Evolutionary conservation across 2,329 filamentous ascomycete species (phyloP).

Genomic region (Fusarium subtropicale): DNA sequence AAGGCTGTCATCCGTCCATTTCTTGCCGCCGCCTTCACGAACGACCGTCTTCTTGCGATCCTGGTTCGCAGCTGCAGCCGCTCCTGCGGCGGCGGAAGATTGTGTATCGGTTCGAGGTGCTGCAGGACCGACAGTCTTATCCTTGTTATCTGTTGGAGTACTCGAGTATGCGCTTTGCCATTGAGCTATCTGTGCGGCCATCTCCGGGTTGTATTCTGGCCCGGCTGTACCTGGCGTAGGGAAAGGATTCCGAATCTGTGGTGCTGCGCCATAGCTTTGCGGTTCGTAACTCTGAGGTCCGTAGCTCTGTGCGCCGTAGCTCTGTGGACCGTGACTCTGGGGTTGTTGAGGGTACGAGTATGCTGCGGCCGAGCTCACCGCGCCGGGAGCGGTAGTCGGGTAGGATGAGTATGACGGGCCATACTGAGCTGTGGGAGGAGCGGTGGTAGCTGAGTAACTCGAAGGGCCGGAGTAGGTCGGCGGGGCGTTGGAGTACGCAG

Average conservation of each 20-base stretch:
- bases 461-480: constrained; percentile 48
- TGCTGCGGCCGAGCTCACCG: constrained; percentile 45
- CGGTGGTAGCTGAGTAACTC: constrained; percentile 52
- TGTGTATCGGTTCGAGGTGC: constrained; percentile 53
- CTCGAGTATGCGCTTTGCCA: constrained; percentile 91
- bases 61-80: constrained; percentile 46
- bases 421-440: constrained; percentile 56
- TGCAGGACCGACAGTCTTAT: constrained; percentile 49
- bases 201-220: constrained; percentile 75
- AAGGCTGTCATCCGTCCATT: constrained; percentile 88
- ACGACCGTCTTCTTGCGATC: constrained; percentile 87
- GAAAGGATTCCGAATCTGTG: constrained; percentile 86
- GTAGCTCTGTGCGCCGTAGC: constrained; percentile 53
- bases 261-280: constrained; percentile 60
- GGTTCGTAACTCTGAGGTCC: constrained; percentile 44
- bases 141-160: constrained; percentile 60
- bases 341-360: constrained; percentile 47
- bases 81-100: constrained; percentile 52
- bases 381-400: constrained; percentile 44
- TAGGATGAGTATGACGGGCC: constrained; percentile 57
- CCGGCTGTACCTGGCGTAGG: constrained; percentile 65
- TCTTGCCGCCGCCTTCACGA: constrained; percentile 88
- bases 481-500: constrained; percentile 53
- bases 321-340: constrained; percentile 38
- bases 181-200: constrained; percentile 91